phyloP scores from a whole-genome alignment of 129 eudicot species.

The Centrapalus pauciflorus region DNA sequence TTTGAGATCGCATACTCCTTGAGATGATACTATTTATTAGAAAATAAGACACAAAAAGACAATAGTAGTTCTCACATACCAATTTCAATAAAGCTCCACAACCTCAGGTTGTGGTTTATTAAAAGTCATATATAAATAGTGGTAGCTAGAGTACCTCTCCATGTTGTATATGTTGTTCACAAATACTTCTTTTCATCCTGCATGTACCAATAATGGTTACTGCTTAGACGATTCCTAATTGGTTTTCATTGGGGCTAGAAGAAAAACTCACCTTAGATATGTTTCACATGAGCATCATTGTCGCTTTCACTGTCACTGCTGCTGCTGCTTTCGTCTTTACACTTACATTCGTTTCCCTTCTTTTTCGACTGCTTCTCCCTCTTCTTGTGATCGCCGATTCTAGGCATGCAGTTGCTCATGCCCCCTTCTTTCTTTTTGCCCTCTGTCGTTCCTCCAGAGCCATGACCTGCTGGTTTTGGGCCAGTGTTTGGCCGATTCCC shows the following conservation, averaged over 20 bases:
- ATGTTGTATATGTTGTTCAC: background rate
- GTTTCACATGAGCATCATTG: constrained; percentile 20
- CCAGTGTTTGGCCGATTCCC: constrained; percentile 4
- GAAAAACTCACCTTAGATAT: constrained; percentile 5
- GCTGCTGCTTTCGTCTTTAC: constrained; percentile 22
- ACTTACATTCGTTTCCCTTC: constrained; percentile 19
- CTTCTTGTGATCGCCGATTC: constrained; percentile 12
- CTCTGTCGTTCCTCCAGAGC: background rate
- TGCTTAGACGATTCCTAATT: background rate
- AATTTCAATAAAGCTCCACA: constrained; percentile 6
- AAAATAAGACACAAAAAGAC: constrained; percentile 8
- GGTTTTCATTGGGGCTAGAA: background rate
- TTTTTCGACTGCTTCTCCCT: constrained; percentile 22
- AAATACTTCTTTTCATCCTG: background rate
- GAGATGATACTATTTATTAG: constrained; percentile 6
- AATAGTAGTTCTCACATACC: background rate
- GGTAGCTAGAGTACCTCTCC: background rate
- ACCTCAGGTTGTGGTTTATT: constrained; percentile 9
- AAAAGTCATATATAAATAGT: background rate
- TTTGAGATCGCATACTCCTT: background rate
- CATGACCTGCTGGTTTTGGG: constrained; percentile 1
- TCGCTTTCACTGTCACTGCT: constrained; percentile 39
- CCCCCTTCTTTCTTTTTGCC: constrained; percentile 10
- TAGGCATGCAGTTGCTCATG: constrained; percentile 23
- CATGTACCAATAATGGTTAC: background rate